phyloP scores from a whole-genome alignment of 2,329 filamentous ascomycete genomes.

The Monascus ruber region DNA sequence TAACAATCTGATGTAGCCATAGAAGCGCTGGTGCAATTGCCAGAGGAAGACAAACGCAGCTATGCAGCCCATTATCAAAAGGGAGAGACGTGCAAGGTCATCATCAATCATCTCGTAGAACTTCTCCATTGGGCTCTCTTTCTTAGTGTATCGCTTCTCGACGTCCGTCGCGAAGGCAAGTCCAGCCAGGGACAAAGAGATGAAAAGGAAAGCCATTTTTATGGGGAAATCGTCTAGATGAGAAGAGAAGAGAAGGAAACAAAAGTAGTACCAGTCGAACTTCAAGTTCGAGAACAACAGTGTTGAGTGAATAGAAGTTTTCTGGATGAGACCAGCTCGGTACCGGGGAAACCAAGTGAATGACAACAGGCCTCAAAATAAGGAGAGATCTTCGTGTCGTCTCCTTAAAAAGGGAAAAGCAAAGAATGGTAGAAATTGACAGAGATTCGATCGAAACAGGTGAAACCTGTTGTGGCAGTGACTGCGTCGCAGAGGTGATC shows the following conservation, averaged over 20 bases:
- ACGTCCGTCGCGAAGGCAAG: constrained; percentile 15
- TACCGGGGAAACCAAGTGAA: constrained; percentile 2
- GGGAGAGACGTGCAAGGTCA: constrained; percentile 48
- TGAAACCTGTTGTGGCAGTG: neutral
- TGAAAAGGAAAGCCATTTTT: constrained; percentile 13
- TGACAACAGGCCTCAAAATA: constrained; percentile 1
- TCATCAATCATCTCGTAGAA: constrained; percentile 36
- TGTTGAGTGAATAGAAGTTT: neutral
- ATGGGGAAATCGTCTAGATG: neutral
- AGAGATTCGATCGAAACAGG: neutral
- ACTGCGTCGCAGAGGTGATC: neutral
- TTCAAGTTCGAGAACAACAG: neutral
- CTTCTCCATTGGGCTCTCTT: constrained; percentile 2
- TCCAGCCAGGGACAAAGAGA: constrained; percentile 17
- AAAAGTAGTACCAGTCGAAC: neutral
- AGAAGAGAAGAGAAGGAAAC: neutral
- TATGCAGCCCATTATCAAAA: constrained; percentile 54
- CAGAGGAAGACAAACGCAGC: constrained; percentile 55
- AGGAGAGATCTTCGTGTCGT: neutral
- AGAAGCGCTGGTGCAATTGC: constrained; percentile 49
- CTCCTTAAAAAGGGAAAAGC: too few species aligned
- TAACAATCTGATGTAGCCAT: constrained; percentile 60
- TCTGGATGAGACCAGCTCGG: constrained; percentile 22
- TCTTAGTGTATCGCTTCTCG: constrained; percentile 13
- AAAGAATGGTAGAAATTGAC: neutral